A percentile compares a stretch with the other conserved stretches of the same genome.
phyloP scores from a whole-genome alignment of 2,329 filamentous ascomycete genomes.

The Pseudogymnoascus sp. region DNA sequence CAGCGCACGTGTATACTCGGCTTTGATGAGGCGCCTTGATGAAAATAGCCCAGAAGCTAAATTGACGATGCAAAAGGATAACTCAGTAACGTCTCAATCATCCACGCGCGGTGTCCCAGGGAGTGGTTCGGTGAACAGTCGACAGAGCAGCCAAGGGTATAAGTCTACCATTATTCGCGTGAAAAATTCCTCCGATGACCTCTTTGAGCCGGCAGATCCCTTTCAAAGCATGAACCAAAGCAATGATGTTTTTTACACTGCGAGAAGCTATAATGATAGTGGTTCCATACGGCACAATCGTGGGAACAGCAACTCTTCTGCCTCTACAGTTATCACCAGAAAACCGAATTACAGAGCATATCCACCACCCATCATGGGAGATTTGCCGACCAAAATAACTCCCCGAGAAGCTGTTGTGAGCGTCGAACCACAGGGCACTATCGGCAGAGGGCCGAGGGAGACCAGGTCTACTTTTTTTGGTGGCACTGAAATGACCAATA shows the following conservation, averaged over 20 bases:
- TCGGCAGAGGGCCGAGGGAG: constrained; percentile 29
- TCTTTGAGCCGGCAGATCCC: neutral
- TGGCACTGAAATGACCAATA: constrained; percentile 39
- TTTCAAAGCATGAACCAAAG: neutral
- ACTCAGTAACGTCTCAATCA: constrained; percentile 14
- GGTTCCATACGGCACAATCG: neutral
- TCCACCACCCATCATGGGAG: constrained; percentile 7
- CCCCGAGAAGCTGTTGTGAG: constrained; percentile 23
- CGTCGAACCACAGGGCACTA: constrained; percentile 16
- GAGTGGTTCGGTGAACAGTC: constrained; percentile 15
- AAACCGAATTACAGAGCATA: constrained; percentile 2
- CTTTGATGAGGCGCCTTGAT: constrained; percentile 49
- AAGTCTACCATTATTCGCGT: constrained; percentile 10
- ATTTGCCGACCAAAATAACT: constrained; percentile 12
- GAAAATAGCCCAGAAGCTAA: constrained; percentile 29
- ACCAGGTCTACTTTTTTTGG: constrained; percentile 43
- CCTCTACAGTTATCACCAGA: constrained; percentile 2
- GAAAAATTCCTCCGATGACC: neutral
- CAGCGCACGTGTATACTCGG: constrained; percentile 53
- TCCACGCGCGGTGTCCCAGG: constrained; percentile 10
- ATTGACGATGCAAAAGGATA: constrained; percentile 16
- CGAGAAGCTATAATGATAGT: neutral
- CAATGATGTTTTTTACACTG: constrained; percentile 4
- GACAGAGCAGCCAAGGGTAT: constrained; percentile 13
- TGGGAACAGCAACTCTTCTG: neutral